Evolutionary conservation across 1,139 yeast genomes (phyloP).

Genomic region (Geotrichum carabidarum): DNA sequence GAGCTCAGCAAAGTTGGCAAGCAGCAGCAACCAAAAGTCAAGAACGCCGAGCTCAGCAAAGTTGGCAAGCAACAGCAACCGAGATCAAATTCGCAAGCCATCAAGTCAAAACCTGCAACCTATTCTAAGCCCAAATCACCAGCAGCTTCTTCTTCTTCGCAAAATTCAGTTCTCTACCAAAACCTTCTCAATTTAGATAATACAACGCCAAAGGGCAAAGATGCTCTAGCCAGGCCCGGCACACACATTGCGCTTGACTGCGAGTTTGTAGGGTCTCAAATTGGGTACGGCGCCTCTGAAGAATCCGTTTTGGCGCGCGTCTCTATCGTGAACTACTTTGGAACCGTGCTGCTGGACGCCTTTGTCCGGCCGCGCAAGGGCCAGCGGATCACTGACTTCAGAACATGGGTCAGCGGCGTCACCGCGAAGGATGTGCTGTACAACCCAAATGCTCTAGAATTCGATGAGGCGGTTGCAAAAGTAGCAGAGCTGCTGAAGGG

Average conservation of each 20-base stretch:
- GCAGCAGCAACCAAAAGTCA: not conserved
- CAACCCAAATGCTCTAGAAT: constrained; percentile 48
- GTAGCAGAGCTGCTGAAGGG: constrained; percentile 44
- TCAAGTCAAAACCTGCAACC: not conserved
- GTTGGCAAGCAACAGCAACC: not conserved
- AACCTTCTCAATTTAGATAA: constrained; percentile 14
- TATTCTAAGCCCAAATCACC: not conserved
- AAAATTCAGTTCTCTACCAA: not conserved
- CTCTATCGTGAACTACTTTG: constrained; percentile 78
- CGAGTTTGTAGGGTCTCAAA: constrained; percentile 70
- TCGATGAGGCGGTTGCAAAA: constrained; percentile 58
- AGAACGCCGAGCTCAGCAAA: no score
- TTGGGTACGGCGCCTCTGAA: constrained; percentile 36
- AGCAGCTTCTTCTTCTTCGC: not conserved
- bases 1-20: no score
- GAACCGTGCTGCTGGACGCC: constrained; percentile 62
- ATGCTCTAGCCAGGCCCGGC: constrained; percentile 40
- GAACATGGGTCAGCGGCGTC: constrained; percentile 93
- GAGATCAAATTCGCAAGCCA: not conserved
- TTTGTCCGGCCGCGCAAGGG: constrained; percentile 59
- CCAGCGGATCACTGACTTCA: constrained; percentile 78
- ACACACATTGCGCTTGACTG: constrained; percentile 81
- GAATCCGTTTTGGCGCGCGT: constrained; percentile 75
- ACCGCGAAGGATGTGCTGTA: constrained; percentile 41
- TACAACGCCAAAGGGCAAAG: constrained; percentile 18